phyloP scores from a whole-genome alignment of 768 basidiomycete genomes.

The Chalciporus pseudorubinellus region DNA sequence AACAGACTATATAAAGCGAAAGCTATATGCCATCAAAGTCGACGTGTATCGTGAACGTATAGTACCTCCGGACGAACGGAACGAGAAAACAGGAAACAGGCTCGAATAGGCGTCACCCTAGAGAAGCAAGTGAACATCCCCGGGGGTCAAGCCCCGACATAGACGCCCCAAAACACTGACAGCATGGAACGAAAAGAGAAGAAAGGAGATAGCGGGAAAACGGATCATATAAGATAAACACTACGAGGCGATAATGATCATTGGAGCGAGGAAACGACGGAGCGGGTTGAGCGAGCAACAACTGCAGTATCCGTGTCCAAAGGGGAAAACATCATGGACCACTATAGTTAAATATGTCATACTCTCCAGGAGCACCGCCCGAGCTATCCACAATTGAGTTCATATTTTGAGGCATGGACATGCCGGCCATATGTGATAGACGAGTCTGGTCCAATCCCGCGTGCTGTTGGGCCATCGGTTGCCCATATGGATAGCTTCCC shows the following conservation, averaged over 20 bases:
- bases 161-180: conserved; percentile 6
- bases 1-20: conserved; percentile 22
- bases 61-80: conserved; percentile 12
- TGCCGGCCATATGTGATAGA: conserved; percentile 49
- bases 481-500: conserved; percentile 30
- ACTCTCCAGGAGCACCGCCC: conserved; percentile 41
- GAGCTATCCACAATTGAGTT: conserved; percentile 42
- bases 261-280: conserved; percentile 9
- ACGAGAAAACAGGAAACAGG: conserved; percentile 1
- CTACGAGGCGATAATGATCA: conserved; percentile 28
- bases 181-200: conserved; percentile 6
- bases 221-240: conserved; percentile 19
- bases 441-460: conserved; percentile 32
- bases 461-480: conserved; percentile 24
- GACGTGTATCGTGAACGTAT: conserved; percentile 14
- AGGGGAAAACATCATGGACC: conserved; percentile 33
- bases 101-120: not conserved
- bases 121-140: not conserved
- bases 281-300: conserved; percentile 12
- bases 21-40: conserved; percentile 16
- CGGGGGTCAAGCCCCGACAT: not conserved
- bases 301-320: conserved; percentile 18
- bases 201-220: not conserved
- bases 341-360: conserved; percentile 61
- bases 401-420: conserved; percentile 48